Base-by-base conservation (phyloP, 139 green algal species). In the Deuterostichococcus epilithicus region DNA sequence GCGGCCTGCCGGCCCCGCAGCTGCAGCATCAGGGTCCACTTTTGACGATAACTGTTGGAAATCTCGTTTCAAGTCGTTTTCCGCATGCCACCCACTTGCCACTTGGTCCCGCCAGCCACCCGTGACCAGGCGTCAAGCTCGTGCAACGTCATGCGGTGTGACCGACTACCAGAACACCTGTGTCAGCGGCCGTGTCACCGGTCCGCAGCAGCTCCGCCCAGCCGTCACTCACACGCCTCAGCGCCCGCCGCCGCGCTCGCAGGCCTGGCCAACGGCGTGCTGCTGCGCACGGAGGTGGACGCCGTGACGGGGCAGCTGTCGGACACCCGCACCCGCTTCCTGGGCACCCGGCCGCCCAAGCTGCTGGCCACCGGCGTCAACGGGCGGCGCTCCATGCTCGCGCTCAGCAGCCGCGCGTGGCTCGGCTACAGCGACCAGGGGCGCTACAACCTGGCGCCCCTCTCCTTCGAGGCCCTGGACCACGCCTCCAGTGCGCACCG, bases 221-320 rank as follows among this genome's bases (percentile, higher is more conserved):
- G 68, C n/a, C n/a, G 32, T 22, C 13, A 28, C 45, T 1, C 52
- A 20, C 63, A 33, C 67, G 63, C 23, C 63, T 35, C 18, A 25
- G 38, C 92, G n/a, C n/a, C n/a, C n/a, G n/a, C n/a, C n/a, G n/a
- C n/a, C n/a, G 97, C 74, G n/a, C n/a, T n/a, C n/a, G 86, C 92
- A n/a, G 95, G 94, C 13, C 87, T 98, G 44, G 75, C 86, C 33
- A 98, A 97, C 79, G 96, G 96, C 68, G 87, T 99, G 76, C 91
- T 99, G 80, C 84, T 96, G 78, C 88, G 96, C 35, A 96, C 92
- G 13, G 94, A 98, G 82, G 90, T 99, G 37, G 94, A 98, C 86
- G 70, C 60, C 2, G 76, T 91, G 2, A 94, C 90, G 2, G 90
- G 91, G 39, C 73, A 89, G 81, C 83, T 97, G 59, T 83, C 67